Conservation (phyloP, 1,284 basidiomycete species). For the Anthracocystis setariae region DNA sequence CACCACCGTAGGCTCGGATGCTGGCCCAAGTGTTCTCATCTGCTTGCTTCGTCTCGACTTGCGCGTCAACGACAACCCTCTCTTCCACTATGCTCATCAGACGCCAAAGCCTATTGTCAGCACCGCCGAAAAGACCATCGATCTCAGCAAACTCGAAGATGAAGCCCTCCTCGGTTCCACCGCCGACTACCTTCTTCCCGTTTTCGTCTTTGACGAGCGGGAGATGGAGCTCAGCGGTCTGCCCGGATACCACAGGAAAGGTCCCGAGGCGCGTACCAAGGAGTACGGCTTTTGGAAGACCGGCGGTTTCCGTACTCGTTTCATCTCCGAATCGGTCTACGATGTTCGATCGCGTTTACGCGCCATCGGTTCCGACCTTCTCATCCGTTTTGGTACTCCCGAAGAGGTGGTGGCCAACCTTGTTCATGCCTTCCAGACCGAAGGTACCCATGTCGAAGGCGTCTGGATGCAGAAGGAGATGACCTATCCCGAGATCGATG, state of each 20-base stretch:
- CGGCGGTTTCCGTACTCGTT: constrained; percentile 69
- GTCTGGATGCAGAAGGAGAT: constrained; percentile 65
- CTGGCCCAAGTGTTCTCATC: constrained; percentile 49
- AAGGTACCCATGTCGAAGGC: constrained; percentile 58
- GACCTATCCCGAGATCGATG: constrained; percentile 52
- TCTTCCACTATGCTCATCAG: constrained; percentile 68
- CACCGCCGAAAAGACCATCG: constrained; percentile 36
- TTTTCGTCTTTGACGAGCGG: constrained; percentile 72
- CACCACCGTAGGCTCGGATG: constrained; percentile 26
- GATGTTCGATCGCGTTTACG: constrained; percentile 70
- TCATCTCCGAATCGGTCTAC: constrained; percentile 71
- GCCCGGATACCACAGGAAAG: constrained; percentile 67
- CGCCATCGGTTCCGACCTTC: constrained; percentile 69
- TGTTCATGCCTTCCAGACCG: constrained; percentile 47
- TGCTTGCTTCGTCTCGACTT: constrained; percentile 58
- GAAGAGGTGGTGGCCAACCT: constrained; percentile 67
- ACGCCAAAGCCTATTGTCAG: constrained; percentile 39
- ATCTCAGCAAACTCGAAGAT: constrained; percentile 46
- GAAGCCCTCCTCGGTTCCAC: constrained; percentile 56
- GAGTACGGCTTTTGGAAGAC: constrained; percentile 72
- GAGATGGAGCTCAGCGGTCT: constrained; percentile 71
- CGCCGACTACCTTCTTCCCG: constrained; percentile 71
- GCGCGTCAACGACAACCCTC: constrained; percentile 70
- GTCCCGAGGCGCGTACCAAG: constrained; percentile 67
- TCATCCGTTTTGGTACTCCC: constrained; percentile 71